phyloP scores from a whole-genome alignment of 768 basidiomycete genomes.

The Mycena leptocephala region DNA sequence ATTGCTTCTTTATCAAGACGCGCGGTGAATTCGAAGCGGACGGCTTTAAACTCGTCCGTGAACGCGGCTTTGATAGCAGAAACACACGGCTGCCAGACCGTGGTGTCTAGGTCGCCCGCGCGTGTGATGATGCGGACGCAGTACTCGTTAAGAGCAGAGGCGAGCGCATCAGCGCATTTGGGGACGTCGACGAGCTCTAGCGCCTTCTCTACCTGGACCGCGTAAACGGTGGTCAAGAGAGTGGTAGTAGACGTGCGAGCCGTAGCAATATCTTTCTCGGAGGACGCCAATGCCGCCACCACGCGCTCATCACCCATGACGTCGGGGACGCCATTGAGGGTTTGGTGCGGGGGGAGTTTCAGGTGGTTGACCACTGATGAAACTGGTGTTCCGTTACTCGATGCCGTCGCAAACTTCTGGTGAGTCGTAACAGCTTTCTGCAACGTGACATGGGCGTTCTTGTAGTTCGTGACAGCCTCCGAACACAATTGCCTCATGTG shows the following conservation, averaged over 20 bases:
- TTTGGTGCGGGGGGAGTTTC: slow-evolving; percentile 3
- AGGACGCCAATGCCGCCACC: background rate
- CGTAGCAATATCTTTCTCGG: slow-evolving; percentile 7
- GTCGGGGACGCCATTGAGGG: slow-evolving; percentile 1
- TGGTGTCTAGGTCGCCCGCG: background rate
- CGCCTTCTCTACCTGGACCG: slow-evolving; percentile 12
- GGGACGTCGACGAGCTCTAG: background rate
- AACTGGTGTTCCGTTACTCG: background rate
- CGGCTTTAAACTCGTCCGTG: background rate
- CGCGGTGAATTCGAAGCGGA: slow-evolving; percentile 10
- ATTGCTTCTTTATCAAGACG: background rate
- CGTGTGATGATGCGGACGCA: background rate
- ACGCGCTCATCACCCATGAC: slow-evolving; percentile 1
- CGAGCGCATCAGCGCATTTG: slow-evolving; percentile 2
- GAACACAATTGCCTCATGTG: background rate
- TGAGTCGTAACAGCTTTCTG: background rate
- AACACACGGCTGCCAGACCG: background rate
- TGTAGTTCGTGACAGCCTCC: background rate
- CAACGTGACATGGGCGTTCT: background rate
- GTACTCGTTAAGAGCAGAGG: background rate
- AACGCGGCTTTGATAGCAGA: slow-evolving; percentile 5
- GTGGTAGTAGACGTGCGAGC: background rate
- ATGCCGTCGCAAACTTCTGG: background rate
- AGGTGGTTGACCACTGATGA: background rate
- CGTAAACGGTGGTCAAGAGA: background rate